Evolutionary conservation across 768 basidiomycete species (phyloP).

Genomic region (Sporobolomyces roseus): DNA sequence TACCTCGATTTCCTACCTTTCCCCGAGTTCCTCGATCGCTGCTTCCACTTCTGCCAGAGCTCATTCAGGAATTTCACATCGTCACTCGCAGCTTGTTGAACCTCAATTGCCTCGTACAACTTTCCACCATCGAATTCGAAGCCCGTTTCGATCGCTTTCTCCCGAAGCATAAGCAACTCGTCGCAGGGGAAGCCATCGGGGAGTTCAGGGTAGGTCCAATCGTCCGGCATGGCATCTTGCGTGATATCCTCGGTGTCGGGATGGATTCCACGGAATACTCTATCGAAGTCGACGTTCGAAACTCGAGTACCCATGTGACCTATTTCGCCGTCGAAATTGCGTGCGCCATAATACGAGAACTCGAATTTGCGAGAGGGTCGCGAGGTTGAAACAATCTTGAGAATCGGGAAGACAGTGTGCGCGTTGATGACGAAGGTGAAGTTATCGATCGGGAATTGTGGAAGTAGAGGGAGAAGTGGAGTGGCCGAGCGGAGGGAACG

Average conservation of each 20-base stretch:
- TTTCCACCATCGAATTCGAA: neutral
- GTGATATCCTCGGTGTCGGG: neutral
- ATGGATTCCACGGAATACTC: neutral
- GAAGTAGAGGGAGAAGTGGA: neutral
- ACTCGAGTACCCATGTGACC: neutral
- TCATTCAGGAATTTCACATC: neutral
- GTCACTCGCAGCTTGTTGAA: neutral
- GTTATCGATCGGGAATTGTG: too few species aligned
- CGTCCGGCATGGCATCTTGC: neutral
- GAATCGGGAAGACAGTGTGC: too few species aligned
- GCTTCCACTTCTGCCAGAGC: neutral
- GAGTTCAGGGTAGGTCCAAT: neutral
- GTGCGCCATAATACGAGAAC: too few species aligned
- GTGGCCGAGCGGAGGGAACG: neutral
- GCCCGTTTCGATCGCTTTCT: neutral
- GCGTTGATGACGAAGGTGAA: neutral
- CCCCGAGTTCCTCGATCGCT: neutral
- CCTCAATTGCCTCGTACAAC: neutral
- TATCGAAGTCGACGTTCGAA: neutral
- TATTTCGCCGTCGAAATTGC: neutral
- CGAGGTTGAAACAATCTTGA: too few species aligned
- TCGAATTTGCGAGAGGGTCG: too few species aligned
- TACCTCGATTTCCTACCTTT: neutral
- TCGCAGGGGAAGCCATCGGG: neutral
- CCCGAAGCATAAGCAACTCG: neutral